Evolutionary conservation across 345 rosid species (phyloP).

Genomic region (Gossypium thurberi): DNA sequence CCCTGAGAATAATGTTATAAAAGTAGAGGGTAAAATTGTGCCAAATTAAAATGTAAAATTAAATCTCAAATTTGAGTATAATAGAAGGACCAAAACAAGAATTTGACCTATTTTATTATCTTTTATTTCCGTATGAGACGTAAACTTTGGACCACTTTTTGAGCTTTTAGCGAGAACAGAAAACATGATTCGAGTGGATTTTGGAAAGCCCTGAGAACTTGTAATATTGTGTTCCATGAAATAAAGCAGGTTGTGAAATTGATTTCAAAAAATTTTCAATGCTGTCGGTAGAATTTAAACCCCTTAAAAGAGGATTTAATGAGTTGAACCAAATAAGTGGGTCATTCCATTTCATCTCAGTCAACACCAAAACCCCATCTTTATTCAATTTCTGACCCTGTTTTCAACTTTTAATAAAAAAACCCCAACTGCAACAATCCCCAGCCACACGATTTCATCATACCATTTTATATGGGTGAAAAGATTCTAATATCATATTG

Average conservation of each 20-base stretch:
- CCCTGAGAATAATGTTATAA: too few relatives aligned
- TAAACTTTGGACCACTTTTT: conserved; percentile 24
- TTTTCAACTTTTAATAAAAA: not conserved
- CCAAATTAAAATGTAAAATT: too few relatives aligned
- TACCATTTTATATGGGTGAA: not conserved
- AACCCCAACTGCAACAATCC: not conserved
- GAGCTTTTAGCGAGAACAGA: conserved; percentile 1
- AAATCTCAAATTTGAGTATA: too few relatives aligned
- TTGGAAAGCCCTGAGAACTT: not conserved
- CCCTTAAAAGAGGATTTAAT: too few relatives aligned
- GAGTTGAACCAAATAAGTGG: too few relatives aligned
- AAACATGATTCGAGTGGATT: not conserved
- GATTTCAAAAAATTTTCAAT: not conserved
- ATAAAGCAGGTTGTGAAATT: not conserved
- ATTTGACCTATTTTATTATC: not conserved
- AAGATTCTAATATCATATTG: not conserved
- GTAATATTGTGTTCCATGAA: not conserved
- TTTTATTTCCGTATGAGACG: conserved; percentile 5
- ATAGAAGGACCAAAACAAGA: not conserved
- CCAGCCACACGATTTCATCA: not conserved
- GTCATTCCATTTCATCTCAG: too few relatives aligned
- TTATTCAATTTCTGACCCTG: not conserved
- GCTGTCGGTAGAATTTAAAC: not conserved
- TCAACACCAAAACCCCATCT: not conserved
- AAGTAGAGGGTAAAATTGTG: not conserved